Percentiles rank a stretch among this genome's conserved stretches.
These are phyloP conservation scores for Malus asiatica DNA, from an alignment of 306 rosid species.

Conservation along the genomic window DNA sequence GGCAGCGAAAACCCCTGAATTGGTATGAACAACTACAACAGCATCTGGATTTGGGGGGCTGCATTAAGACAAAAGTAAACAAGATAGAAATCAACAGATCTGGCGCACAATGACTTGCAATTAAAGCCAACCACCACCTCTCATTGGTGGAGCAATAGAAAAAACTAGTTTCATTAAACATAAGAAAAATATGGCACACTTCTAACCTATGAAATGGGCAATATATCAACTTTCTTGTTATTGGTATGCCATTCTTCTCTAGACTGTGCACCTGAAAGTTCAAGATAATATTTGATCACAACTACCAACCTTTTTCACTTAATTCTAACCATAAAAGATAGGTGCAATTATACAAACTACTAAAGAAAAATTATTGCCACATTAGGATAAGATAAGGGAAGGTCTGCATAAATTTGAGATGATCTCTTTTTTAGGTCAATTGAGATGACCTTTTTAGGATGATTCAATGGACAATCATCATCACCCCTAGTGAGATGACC, in stretches of 20 bases:
- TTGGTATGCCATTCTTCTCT: constrained; percentile 71
- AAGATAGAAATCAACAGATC: constrained; percentile 3
- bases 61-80: constrained; percentile 16
- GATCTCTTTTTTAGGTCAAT: background rate
- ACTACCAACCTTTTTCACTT: constrained; percentile 20
- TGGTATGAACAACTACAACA: constrained; percentile 61
- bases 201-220: constrained; percentile 86
- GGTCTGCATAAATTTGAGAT: background rate
- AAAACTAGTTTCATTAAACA: background rate
- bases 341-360: constrained; percentile 5
- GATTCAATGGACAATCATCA: too few species aligned
- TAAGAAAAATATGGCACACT: constrained; percentile 6
- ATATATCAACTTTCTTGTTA: constrained; percentile 60
- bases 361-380: background rate
- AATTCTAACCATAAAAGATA: background rate
- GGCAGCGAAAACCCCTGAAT: constrained; percentile 66
- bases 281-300: constrained; percentile 20
- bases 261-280: constrained; percentile 64
- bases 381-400: background rate
- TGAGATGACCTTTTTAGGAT: background rate
- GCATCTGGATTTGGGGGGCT: constrained; percentile 80
- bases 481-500: background rate
- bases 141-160: background rate
- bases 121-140: background rate
- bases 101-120: background rate